phyloP scores from a whole-genome alignment of 2,329 filamentous ascomycete genomes.

The Talaromyces sp. region DNA sequence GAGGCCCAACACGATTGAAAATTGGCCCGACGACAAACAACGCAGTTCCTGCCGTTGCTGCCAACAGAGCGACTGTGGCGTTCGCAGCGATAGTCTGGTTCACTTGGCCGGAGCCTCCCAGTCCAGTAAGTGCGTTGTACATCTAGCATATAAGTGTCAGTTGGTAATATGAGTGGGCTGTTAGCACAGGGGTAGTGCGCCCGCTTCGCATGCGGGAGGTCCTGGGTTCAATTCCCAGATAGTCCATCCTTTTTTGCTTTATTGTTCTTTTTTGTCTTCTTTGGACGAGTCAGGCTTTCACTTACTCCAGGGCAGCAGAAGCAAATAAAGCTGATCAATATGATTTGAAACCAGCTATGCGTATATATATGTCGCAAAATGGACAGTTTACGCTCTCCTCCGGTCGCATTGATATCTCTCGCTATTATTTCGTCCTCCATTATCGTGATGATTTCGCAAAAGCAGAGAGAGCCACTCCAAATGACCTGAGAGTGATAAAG shows the following conservation, averaged over 20 bases:
- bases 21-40: constrained; percentile 51
- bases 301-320: constrained; percentile 49
- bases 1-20: constrained; percentile 48
- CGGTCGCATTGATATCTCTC: constrained; percentile 15
- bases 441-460: neutral
- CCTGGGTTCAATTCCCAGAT: no score
- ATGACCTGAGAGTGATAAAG: neutral
- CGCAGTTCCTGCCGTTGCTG: constrained; percentile 48
- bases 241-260: neutral
- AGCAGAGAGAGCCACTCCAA: neutral
- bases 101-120: constrained; percentile 53
- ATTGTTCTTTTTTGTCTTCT: neutral
- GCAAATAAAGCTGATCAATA: constrained; percentile 54
- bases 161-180: no score
- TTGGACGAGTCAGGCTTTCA: neutral
- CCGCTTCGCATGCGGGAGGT: no score
- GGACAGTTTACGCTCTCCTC: constrained; percentile 10
- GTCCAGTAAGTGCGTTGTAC: constrained; percentile 52
- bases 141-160: constrained; percentile 37
- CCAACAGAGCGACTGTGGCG: constrained; percentile 49
- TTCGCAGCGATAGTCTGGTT: constrained; percentile 51
- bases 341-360: constrained; percentile 53
- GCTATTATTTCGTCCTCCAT: constrained; percentile 11
- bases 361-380: constrained; percentile 37
- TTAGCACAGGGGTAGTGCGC: no score